phyloP scores from a whole-genome alignment of 208 protist species.

The Trypanosoma cruzi region DNA sequence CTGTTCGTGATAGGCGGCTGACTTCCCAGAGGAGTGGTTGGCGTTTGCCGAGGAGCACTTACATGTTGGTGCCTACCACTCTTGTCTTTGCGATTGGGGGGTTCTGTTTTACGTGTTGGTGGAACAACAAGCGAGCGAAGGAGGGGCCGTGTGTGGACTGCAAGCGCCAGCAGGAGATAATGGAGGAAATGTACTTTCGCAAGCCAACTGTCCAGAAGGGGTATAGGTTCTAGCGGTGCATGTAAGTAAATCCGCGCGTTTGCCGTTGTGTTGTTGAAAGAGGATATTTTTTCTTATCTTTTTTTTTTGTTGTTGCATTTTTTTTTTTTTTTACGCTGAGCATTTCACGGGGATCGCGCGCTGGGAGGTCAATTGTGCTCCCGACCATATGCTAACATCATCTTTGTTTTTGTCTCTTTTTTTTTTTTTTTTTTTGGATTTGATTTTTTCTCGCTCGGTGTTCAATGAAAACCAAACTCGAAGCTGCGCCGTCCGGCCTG shows the following conservation, averaged over 20 bases:
- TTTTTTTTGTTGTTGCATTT: constrained; percentile 7
- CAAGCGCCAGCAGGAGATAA: constrained; percentile 79
- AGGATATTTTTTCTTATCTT: constrained; percentile 6
- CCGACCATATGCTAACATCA: not conserved
- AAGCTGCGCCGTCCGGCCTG: not conserved
- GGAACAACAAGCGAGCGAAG: constrained; percentile 67
- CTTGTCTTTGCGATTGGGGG: constrained; percentile 62
- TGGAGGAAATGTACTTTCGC: constrained; percentile 80
- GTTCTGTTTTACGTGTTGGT: constrained; percentile 72
- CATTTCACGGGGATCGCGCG: not conserved
- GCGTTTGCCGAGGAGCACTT: constrained; percentile 28
- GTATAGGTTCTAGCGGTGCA: constrained; percentile 45
- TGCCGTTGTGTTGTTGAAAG: constrained; percentile 7
- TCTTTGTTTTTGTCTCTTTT: constrained; percentile 1
- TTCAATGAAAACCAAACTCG: not conserved
- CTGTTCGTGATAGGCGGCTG: constrained; percentile 14
- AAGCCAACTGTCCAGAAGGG: constrained; percentile 60
- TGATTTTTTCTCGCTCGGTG: not conserved
- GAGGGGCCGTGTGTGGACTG: constrained; percentile 77
- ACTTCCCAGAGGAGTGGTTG: constrained; percentile 4
- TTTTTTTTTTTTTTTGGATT: constrained; percentile 8
- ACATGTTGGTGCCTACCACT: constrained; percentile 54
- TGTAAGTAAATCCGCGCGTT: not conserved
- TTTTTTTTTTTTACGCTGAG: constrained; percentile 8
- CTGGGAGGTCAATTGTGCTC: not conserved